Conservation (phyloP, 1,284 basidiomycete species). For the Volvariella surrecta region DNA sequence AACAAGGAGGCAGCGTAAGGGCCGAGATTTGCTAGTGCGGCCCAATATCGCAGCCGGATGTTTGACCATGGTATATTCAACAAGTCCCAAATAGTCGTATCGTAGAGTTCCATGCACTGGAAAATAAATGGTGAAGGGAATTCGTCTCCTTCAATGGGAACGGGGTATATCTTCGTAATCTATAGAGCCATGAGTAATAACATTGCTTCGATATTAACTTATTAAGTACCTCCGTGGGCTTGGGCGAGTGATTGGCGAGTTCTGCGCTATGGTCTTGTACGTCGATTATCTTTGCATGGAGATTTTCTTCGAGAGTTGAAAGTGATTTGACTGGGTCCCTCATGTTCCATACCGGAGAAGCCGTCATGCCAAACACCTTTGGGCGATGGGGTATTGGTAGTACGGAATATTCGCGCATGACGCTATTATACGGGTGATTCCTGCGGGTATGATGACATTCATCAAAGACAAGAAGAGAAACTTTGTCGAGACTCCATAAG, state of each 20-base stretch:
- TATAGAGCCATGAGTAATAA: constrained; percentile 17
- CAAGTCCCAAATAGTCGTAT: constrained; percentile 25
- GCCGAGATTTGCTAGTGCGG: constrained; percentile 39
- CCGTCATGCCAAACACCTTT: constrained; percentile 85
- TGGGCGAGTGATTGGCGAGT: constrained; percentile 49
- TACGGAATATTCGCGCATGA: constrained; percentile 72
- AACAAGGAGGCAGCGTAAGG: constrained; percentile 41
- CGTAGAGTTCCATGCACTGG: constrained; percentile 40
- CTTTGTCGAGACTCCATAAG: constrained; percentile 62
- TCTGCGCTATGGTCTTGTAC: constrained; percentile 62
- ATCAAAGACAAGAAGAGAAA: constrained; percentile 74
- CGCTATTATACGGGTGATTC: constrained; percentile 73
- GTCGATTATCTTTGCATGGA: constrained; percentile 67
- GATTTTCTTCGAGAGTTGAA: constrained; percentile 54
- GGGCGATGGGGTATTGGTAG: constrained; percentile 39
- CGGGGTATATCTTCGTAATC: constrained; percentile 50
- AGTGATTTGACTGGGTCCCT: constrained; percentile 54
- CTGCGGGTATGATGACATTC: constrained; percentile 77
- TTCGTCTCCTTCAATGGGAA: constrained; percentile 38
- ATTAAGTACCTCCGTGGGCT: constrained; percentile 51
- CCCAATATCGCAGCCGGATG: constrained; percentile 48
- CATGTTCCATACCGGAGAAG: constrained; percentile 75
- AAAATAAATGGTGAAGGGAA: constrained; percentile 50
- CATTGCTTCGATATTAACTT: neutral
- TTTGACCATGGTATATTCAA: constrained; percentile 46